Evolutionary conservation across 1,284 basidiomycete species (phyloP), one percentile per base, ranked within the genome.

Genomic region (Dichomitus squalens): DNA sequence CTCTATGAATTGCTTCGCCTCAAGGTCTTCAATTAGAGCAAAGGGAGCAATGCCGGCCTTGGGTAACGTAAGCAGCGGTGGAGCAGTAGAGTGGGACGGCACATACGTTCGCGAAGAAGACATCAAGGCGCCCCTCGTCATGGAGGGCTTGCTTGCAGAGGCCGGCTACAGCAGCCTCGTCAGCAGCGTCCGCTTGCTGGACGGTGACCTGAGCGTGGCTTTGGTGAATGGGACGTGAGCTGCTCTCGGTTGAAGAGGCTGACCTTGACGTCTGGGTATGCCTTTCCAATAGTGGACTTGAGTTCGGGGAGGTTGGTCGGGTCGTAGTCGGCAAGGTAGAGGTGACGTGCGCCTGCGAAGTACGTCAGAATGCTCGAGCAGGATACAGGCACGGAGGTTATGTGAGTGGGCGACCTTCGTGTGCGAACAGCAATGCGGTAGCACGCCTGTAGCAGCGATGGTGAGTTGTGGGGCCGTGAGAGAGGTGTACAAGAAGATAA

Each of bases 101-200:
- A 65, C 83, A 65, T 66, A 93, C 94, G 69, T 98, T 97, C 36
- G 95, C 95, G 70, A 95, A 97, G 79, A 96, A 97, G 63, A 96
- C 88, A 66, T 98, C 96, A 16, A 97, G 79, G 47, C 86, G 82
- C 2, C 93, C 93, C 67, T 95, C 87, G 61, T 97, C 94, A 38
- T 82, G 71, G 16, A 95, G 65, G 1, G 90, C 91, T 60, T 79
- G 85, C 58, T 89, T 76, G 72, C 94, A 92, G 2, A 95, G 70
- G 3, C 72, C 75, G 31, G 81, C 78, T 60, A 97, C 88, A 14
- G 87, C 81, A n/a, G 73, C 65, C 57, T 95, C 88, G 67, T 93
- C 87, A 12, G 94, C 87, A 7, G 94, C 94, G 69, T 98, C 95
- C 12, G 85, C 94, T 70, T 87, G 82, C 34, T 89, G 68, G 5